phyloP scores from a whole-genome alignment of 345 rosid genomes.

The Gossypium herbaceum region DNA sequence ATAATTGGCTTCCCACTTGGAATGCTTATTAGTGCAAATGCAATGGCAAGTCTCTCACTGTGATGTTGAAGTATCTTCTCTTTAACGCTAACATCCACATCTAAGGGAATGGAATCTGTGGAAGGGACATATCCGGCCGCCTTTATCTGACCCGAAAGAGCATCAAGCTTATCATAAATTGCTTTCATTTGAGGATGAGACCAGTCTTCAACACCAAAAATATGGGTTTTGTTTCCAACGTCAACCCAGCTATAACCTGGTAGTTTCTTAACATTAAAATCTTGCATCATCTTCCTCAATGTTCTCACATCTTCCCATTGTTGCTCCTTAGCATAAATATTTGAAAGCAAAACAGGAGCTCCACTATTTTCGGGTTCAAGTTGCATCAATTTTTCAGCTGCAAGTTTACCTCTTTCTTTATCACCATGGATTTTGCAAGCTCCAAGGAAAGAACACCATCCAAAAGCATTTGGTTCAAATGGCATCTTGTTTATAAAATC shows the following conservation, averaged over 20 bases:
- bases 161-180: conserved; percentile 31
- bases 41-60: conserved; percentile 37
- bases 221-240: conserved; percentile 30
- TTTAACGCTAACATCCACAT: conserved; percentile 30
- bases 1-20: conserved; percentile 35
- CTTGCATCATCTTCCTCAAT: conserved; percentile 32
- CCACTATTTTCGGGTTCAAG: conserved; percentile 37
- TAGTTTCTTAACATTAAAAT: conserved; percentile 26
- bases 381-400: conserved; percentile 32
- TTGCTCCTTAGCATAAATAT: conserved; percentile 30
- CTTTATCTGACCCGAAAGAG: conserved; percentile 26
- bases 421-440: conserved; percentile 35
- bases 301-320: conserved; percentile 32
- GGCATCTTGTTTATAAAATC: conserved; percentile 32
- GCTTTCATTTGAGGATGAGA: conserved; percentile 29
- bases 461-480: conserved; percentile 30
- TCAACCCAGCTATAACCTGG: conserved; percentile 38
- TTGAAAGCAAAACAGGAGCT: conserved; percentile 33
- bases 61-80: conserved; percentile 35
- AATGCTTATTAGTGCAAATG: conserved; percentile 31
- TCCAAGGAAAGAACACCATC: conserved; percentile 37
- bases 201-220: conserved; percentile 30
- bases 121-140: conserved; percentile 29
- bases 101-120: conserved; percentile 28
- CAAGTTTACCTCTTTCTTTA: conserved; percentile 31